Evolutionary conservation across 345 rosid species (phyloP).

Genomic region (Kandelia obovata): DNA sequence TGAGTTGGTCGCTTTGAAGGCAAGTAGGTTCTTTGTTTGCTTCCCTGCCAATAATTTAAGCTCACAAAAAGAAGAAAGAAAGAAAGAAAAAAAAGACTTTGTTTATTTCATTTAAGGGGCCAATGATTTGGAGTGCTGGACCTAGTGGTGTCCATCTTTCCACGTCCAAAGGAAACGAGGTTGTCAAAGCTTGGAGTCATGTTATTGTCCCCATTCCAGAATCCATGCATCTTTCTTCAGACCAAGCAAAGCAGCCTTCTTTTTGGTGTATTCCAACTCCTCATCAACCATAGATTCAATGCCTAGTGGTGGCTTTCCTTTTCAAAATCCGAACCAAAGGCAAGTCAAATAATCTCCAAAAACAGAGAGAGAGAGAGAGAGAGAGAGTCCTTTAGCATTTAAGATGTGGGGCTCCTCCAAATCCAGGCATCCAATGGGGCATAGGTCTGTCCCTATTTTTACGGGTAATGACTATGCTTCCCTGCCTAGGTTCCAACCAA

Average conservation of each 20-base stretch:
- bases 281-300: constrained; percentile 46
- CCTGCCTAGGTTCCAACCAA: too few relatives aligned
- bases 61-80: constrained; percentile 2
- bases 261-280: constrained; percentile 77
- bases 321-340: constrained; percentile 44
- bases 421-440: constrained; percentile 32
- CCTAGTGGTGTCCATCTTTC: constrained; percentile 65
- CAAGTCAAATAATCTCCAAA: constrained; percentile 3
- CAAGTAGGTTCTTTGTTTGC: constrained; percentile 5
- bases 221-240: constrained; percentile 35
- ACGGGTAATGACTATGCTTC: background rate
- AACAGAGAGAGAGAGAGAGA: background rate
- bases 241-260: constrained; percentile 24
- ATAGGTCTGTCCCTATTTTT: constrained; percentile 13
- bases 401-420: constrained; percentile 29
- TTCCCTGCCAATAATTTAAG: constrained; percentile 49
- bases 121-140: constrained; percentile 41
- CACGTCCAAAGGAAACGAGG: constrained; percentile 48
- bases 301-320: constrained; percentile 51
- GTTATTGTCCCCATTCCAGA: constrained; percentile 34
- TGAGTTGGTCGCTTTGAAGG: background rate
- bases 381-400: background rate
- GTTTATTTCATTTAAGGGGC: constrained; percentile 49
- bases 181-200: constrained; percentile 41
- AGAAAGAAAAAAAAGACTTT: constrained; percentile 6